Evolutionary conservation across 345 rosid species (phyloP), one percentile per base, ranked within the genome.

Genomic region (Draba incana): DNA sequence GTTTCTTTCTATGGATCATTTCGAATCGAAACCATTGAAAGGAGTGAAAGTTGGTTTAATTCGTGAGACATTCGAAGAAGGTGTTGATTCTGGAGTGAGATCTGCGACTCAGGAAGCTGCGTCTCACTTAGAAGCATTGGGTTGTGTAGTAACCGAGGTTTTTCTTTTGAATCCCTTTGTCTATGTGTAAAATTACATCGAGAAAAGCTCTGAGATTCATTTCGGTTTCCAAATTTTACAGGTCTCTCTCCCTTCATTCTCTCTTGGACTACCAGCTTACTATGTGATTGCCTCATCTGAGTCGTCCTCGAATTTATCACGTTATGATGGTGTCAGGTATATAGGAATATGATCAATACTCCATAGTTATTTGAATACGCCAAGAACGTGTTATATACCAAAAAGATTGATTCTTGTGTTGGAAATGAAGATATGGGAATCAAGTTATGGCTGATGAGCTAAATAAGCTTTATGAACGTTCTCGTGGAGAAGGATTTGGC

Each of bases 321-420:
- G 97, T 65, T 92, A 92, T 70, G 96, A 92, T 76, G 96, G 97
- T 73, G 80, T 88, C 74, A 88, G 98, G 97, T 87, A 78, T 48
- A 47, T 20, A 20, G 20, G 20, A 20, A 37, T 54, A 37, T 54
- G 12, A 55, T 35, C 13, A 15, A 10, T 53, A 16, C 5, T 35
- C 12, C 25, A 48, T 9, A 48, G 52, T 48, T 48, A 16, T 48
- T 20, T 20, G 20, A 20, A 20, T 20, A n/a, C 5, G 52, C 13
- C 24, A 35, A 8, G 39, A 35, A 35, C 39, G 38, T 7, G 10
- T 35, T 35, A 35, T 35, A 64, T 12, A 35, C 15, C 4, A 39
- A 37, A 12, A 10, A 41, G 35, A 35, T 14, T 50, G 54, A 31
- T 57, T 30, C 38, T 42, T 53, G 30, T 42, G 61, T 62, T 64